Evolutionary conservation across 129 eudicot species (phyloP).

Genomic region (Chrysanthemum seticuspe): DNA sequence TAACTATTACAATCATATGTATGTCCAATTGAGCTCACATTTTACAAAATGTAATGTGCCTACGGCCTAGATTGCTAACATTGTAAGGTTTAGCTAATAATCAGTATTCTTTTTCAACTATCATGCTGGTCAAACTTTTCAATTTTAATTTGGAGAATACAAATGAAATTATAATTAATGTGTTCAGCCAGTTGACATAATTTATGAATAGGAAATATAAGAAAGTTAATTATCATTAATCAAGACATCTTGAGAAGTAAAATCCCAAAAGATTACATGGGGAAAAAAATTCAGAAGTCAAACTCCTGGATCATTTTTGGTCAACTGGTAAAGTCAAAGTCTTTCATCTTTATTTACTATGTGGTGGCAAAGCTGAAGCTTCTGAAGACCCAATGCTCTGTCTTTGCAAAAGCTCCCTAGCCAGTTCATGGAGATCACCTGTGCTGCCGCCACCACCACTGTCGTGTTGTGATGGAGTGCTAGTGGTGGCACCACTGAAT

Average conservation of each 20-base stretch:
- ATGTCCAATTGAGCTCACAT: neutral
- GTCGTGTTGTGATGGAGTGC: conserved; percentile 25
- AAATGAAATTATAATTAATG: neutral
- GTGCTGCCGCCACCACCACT: conserved; percentile 23
- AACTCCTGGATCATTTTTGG: conserved; percentile 21
- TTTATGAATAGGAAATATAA: neutral
- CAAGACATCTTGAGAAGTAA: neutral
- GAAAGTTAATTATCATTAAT: neutral
- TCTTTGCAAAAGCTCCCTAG: conserved; percentile 64
- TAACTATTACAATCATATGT: conserved; percentile 6
- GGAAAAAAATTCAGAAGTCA: conserved; percentile 16
- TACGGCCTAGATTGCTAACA: neutral
- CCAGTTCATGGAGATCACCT: conserved; percentile 74
- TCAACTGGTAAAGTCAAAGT: conserved; percentile 30
- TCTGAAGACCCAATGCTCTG: conserved; percentile 43
- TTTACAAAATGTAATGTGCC: neutral
- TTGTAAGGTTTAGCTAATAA: neutral
- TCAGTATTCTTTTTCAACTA: neutral
- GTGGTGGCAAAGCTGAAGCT: conserved; percentile 52
- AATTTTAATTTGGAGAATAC: neutral
- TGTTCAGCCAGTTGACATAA: neutral
- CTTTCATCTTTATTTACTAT: conserved; percentile 34
- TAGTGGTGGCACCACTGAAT: conserved; percentile 27
- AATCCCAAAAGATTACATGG: conserved; percentile 22
- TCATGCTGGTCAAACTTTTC: neutral